These are phyloP conservation scores for Amanita fuliginea DNA, from an alignment of 768 basidiomycete genomes.

Conservation along the genomic window DNA sequence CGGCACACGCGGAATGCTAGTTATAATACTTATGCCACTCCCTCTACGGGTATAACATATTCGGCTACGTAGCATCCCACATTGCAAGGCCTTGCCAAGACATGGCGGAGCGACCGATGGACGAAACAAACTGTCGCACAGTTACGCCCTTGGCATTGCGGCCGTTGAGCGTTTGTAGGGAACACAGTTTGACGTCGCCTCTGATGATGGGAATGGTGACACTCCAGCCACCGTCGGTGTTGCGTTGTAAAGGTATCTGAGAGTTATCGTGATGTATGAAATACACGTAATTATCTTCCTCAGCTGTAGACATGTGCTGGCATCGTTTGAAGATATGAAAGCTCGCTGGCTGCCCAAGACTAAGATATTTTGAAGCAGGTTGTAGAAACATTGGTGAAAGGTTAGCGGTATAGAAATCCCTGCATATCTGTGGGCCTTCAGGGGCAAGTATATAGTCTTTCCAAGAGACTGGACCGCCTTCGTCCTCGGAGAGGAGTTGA, in stretches of 20 bases:
- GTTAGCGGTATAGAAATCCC: constrained; percentile 23
- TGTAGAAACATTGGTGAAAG: constrained; percentile 22
- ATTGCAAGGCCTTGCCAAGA: constrained; percentile 23
- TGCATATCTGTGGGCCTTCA: constrained; percentile 24
- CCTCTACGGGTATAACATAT: constrained; percentile 1
- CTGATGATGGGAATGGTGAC: constrained; percentile 23
- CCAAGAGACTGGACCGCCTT: constrained; percentile 29
- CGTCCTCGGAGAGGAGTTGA: constrained; percentile 27
- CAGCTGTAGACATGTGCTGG: constrained; percentile 31
- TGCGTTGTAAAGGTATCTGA: constrained; percentile 22
- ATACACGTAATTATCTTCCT: constrained; percentile 30
- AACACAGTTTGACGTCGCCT: constrained; percentile 25
- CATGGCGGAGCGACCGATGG: constrained; percentile 28
- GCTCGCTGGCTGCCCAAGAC: constrained; percentile 21
- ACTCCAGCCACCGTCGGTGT: constrained; percentile 30
- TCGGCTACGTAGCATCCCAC: constrained; percentile 20
- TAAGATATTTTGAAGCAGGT: constrained; percentile 22
- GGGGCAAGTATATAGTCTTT: constrained; percentile 33
- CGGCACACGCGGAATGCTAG: background rate
- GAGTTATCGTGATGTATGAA: constrained; percentile 23
- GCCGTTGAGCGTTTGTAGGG: constrained; percentile 22
- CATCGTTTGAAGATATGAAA: constrained; percentile 35
- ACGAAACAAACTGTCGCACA: constrained; percentile 17
- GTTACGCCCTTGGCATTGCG: constrained; percentile 31
- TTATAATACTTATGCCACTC: background rate